These are phyloP conservation scores for Fusarium foetens DNA, from an alignment of 2,329 filamentous ascomycete species.

Conservation along the genomic window DNA sequence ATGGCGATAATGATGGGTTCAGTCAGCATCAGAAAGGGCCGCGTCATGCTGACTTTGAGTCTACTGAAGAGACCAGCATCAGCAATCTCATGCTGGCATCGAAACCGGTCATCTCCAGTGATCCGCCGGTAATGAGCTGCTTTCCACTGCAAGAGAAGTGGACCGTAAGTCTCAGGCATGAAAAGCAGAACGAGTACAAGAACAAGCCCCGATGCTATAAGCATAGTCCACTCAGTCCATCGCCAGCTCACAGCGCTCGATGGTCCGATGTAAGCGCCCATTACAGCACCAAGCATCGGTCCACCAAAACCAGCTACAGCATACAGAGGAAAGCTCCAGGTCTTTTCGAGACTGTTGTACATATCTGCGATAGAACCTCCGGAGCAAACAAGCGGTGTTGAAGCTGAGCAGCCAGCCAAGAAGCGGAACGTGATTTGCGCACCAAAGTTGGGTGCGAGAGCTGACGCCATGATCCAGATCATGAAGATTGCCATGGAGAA, in stretches of 20 bases:
- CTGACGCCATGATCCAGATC: conserved; percentile 57
- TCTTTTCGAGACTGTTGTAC: conserved; percentile 50
- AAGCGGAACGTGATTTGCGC: conserved; percentile 60
- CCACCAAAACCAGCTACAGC: conserved; percentile 55
- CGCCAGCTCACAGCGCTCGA: conserved; percentile 64
- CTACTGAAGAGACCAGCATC: conserved; percentile 62
- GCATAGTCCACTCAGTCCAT: conserved; percentile 72
- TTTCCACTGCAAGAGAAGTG: conserved; percentile 67
- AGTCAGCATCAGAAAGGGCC: conserved; percentile 53
- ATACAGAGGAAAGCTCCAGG: conserved; percentile 57
- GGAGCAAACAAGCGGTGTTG: conserved; percentile 55
- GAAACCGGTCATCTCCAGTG: conserved; percentile 70
- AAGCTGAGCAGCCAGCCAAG: conserved; percentile 58
- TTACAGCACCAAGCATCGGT: conserved; percentile 53
- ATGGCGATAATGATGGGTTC: conserved; percentile 56
- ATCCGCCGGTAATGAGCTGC: conserved; percentile 67
- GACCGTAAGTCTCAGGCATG: conserved; percentile 73
- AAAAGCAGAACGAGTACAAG: conserved; percentile 66
- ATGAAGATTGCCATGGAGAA: conserved; percentile 54
- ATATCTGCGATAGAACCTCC: conserved; percentile 57
- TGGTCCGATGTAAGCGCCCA: conserved; percentile 73
- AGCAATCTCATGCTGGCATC: conserved; percentile 71
- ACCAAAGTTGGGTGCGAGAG: conserved; percentile 54
- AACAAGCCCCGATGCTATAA: conserved; percentile 70
- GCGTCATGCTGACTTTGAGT: conserved; percentile 56